These are phyloP conservation scores for Cryptosporidium sp. DNA, from an alignment of 169 alveolate genomes.

Conservation along the genomic window DNA sequence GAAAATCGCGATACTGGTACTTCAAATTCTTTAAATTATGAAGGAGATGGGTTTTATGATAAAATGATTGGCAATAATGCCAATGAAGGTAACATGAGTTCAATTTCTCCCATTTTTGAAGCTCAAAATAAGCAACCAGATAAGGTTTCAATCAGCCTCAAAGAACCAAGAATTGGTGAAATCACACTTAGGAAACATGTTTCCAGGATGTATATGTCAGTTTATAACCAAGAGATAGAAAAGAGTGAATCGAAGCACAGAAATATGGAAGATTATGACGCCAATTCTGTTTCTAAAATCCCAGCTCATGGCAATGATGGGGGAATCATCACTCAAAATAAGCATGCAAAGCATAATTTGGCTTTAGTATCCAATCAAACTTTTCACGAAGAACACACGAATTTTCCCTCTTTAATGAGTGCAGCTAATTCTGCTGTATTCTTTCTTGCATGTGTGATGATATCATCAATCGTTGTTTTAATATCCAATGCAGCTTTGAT, in stretches of 20 bases:
- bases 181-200: constrained; percentile 1
- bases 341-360: neutral
- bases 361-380: neutral
- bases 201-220: constrained; percentile 10
- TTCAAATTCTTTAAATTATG: neutral
- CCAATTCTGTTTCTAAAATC: neutral
- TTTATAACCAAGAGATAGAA: constrained; percentile 7
- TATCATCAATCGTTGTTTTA: constrained; percentile 52
- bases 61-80: neutral
- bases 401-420: constrained; percentile 46
- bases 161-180: neutral
- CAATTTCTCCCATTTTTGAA: neutral
- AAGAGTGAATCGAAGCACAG: neutral
- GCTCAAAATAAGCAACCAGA: neutral
- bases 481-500: constrained; percentile 63
- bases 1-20: neutral
- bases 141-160: neutral
- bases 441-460: constrained; percentile 28
- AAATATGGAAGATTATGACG: neutral
- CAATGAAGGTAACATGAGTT: neutral
- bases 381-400: neutral
- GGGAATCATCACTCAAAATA: neutral
- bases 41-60: neutral
- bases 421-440: constrained; percentile 37
- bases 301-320: neutral